phyloP scores from a whole-genome alignment of 441 rosid genomes.

The Gossypium lobatum region DNA sequence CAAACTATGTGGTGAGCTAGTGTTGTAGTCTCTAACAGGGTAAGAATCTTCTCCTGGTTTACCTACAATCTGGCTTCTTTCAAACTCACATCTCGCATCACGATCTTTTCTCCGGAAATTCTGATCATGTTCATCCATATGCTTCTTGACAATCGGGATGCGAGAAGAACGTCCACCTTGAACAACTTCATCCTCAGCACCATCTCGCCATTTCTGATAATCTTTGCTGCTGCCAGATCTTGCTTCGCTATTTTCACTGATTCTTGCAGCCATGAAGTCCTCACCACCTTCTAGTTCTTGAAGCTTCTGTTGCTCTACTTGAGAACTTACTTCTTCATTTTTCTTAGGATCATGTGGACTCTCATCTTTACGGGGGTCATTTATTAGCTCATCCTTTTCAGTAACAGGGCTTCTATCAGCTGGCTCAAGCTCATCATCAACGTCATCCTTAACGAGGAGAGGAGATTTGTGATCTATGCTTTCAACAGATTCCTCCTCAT shows the following conservation, averaged over 20 bases:
- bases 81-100: conserved; percentile 58
- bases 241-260: conserved; percentile 86
- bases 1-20: conserved; percentile 31
- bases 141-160: conserved; percentile 39
- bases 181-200: conserved; percentile 71
- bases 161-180: conserved; percentile 53
- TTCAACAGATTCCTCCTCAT: conserved; percentile 53
- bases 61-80: conserved; percentile 36
- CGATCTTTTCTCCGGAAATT: conserved; percentile 53
- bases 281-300: conserved; percentile 65
- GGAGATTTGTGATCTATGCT: conserved; percentile 61
- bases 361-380: conserved; percentile 29
- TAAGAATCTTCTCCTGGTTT: conserved; percentile 59
- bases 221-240: conserved; percentile 86
- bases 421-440: conserved; percentile 25
- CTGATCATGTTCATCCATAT: conserved; percentile 46
- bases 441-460: conserved; percentile 32
- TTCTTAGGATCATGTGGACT: conserved; percentile 23
- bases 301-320: conserved; percentile 30
- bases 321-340: conserved; percentile 39
- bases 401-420: conserved; percentile 46
- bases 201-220: conserved; percentile 57
- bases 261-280: conserved; percentile 76
- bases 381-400: conserved; percentile 39
- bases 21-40: conserved; percentile 54